Conservation (phyloP, 768 basidiomycete species). For the Phanerochaete sordida region DNA sequence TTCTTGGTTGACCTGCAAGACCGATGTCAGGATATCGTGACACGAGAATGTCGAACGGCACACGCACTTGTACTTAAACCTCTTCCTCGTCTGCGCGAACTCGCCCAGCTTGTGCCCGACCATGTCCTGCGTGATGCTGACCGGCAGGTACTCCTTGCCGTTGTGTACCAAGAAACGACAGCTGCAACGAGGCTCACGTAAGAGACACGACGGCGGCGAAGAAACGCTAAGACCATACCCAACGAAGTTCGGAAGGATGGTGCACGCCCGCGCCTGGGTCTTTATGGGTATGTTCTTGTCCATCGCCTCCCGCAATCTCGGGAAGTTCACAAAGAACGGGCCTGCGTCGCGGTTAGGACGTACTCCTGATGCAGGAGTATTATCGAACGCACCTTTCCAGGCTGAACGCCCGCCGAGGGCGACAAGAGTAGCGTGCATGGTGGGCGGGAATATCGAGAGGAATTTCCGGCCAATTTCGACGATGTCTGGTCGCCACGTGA, state of each 20-base stretch:
- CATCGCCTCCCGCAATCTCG: constrained; percentile 78
- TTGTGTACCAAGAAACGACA: constrained; percentile 92
- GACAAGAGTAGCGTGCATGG: constrained; percentile 62
- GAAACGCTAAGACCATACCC: constrained; percentile 56
- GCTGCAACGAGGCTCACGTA: constrained; percentile 34
- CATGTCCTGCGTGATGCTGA: constrained; percentile 93
- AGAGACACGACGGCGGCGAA: not conserved
- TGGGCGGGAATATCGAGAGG: not conserved
- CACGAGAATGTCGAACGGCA: not conserved
- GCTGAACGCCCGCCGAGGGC: constrained; percentile 71
- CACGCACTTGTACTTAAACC: constrained; percentile 81
- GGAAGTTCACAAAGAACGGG: constrained; percentile 93
- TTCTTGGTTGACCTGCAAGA: constrained; percentile 39
- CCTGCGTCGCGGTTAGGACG: constrained; percentile 42
- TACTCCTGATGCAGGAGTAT: not conserved
- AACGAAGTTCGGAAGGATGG: constrained; percentile 93
- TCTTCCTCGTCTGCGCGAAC: constrained; percentile 87
- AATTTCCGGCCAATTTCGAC: constrained; percentile 2
- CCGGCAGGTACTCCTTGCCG: constrained; percentile 84
- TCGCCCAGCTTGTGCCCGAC: constrained; percentile 98
- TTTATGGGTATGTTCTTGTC: constrained; percentile 81
- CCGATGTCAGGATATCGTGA: not conserved
- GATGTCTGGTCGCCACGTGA: not conserved
- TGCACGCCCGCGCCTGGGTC: constrained; percentile 86
- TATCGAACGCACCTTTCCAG: constrained; percentile 57